Conservation (phyloP, 2,329 filamentous ascomycete species). For the Neurospora sp. region DNA sequence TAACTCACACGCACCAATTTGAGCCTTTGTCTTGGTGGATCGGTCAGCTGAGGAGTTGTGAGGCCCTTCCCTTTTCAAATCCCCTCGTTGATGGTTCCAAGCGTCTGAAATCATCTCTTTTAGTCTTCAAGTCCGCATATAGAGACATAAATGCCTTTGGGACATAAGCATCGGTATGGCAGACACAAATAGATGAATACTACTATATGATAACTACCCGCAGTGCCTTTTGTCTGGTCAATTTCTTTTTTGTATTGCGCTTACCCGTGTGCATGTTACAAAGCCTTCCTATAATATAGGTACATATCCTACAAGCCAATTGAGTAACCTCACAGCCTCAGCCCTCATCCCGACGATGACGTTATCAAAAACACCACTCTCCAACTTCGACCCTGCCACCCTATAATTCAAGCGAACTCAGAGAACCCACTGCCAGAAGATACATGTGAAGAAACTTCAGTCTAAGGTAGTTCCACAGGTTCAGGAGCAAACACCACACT, state of each 20-base stretch:
- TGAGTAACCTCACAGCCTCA: neutral
- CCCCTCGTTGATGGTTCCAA: neutral
- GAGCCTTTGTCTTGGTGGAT: neutral
- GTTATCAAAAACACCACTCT: neutral
- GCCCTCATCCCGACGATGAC: neutral
- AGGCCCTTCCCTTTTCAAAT: neutral
- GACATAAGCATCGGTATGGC: neutral
- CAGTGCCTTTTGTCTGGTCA: neutral
- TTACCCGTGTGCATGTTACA: neutral
- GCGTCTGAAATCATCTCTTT: neutral
- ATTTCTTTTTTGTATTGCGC: neutral
- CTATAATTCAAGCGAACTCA: neutral
- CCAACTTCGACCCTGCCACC: neutral
- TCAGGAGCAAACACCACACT: neutral
- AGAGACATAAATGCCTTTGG: neutral
- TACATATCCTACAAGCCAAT: neutral
- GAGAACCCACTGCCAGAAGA: neutral
- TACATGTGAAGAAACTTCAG: neutral
- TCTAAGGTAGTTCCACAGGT: constrained; percentile 1
- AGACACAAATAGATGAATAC: neutral
- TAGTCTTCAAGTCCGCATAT: neutral
- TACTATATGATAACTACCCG: neutral
- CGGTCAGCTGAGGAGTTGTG: neutral
- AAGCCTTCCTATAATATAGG: neutral
- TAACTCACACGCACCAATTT: constrained; percentile 4